Conservation (phyloP, 495 filamentous ascomycete genomes). For the Bathelium albidoporum region DNA sequence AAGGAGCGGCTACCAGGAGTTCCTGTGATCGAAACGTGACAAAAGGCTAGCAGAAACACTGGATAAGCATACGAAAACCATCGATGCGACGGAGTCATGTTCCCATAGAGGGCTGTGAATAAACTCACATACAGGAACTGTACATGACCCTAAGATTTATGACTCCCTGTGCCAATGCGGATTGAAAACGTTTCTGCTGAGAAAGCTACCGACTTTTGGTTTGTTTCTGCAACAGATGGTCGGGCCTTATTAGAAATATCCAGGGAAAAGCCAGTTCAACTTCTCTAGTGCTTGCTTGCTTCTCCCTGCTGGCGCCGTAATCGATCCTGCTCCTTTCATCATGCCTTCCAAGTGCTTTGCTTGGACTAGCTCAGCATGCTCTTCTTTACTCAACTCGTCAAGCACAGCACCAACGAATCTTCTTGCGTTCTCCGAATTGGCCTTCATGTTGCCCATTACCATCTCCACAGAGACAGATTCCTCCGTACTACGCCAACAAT, state of each 20-base stretch:
- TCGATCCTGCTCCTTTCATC: constrained; percentile 44
- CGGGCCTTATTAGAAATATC: constrained; percentile 33
- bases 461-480: constrained; percentile 82
- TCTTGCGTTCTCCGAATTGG: constrained; percentile 79
- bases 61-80: too few relatives aligned
- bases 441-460: constrained; percentile 94
- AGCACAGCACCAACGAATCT: constrained; percentile 77
- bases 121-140: too few relatives aligned
- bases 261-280: constrained; percentile 70
- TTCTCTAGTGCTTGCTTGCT: constrained; percentile 35
- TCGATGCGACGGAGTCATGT: too few relatives aligned
- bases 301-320: constrained; percentile 32
- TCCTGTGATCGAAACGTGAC: too few relatives aligned
- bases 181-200: too few relatives aligned
- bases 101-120: too few relatives aligned
- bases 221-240: too few relatives aligned
- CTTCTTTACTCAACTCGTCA: constrained; percentile 67
- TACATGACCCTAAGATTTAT: too few relatives aligned
- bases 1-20: too few relatives aligned
- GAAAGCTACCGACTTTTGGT: too few relatives aligned
- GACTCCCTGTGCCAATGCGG: too few relatives aligned
- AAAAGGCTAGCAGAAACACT: too few relatives aligned
- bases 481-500: constrained; percentile 71
- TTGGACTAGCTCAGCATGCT: constrained; percentile 61
- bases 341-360: constrained; percentile 65